Evolutionary conservation across 2,329 filamentous ascomycete genomes (phyloP), one percentile per base, ranked within the genome.

Genomic region (Fusarium mexicanum): DNA sequence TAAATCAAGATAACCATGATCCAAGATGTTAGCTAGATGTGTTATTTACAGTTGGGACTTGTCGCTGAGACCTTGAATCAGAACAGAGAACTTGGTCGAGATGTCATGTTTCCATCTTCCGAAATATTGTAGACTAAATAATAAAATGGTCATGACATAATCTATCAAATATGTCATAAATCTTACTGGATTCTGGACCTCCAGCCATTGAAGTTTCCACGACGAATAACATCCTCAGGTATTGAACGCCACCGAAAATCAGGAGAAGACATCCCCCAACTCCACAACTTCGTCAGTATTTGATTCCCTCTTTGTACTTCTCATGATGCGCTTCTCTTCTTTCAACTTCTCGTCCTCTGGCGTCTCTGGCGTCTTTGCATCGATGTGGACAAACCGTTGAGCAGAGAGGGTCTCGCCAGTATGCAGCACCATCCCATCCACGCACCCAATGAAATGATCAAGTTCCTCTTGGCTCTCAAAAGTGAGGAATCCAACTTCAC

Each of bases 401-500:
- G 61, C 48, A 6, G 41, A 61, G 18, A 73, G 46, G 24, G 41
- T 48, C 44, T 64, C 61, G 26, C 67, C 72, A 5, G 44, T 58
- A 9, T 46, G 20, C 3, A 67, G 33, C 44, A 37, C 41, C 18
- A 44, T 20, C 41, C 50, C 68, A 64, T 69, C 12, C 2, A 44
- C 35, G 47, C 33, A 14, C 7, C 22, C 6, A 6, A 72, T 37
- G 13, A 75, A 73, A 3, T 26, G 6, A 31, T 61, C 26, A 20
- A 71, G 38, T 14, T 46, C 14, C 2, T 61, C 61, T 59, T 59
- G 38, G 24, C n/a, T 64, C 22, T 22, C n/a, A 22, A 75, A 71
- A 8, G 62, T 38, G 50, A 69, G 10, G 26, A 31, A 69, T 13
- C 50, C 67, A 9, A 37, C 11, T 1, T 64, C 22, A 29, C 12